These are phyloP conservation scores for Neurospora tetraspora DNA, from an alignment of 495 filamentous ascomycete genomes.

Conservation along the genomic window DNA sequence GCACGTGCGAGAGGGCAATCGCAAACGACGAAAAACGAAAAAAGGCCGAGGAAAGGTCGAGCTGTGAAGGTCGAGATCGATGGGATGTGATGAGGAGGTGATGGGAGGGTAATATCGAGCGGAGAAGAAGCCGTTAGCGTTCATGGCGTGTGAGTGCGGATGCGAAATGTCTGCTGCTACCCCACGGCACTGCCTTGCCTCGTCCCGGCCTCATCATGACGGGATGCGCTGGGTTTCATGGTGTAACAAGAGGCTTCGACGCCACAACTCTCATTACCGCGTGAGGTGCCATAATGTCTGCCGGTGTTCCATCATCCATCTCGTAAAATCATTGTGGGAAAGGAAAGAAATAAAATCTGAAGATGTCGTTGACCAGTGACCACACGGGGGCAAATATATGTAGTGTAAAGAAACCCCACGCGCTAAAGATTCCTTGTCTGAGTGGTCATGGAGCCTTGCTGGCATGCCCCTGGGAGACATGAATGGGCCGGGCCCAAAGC, in stretches of 20 bases:
- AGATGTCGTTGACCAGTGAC: neutral
- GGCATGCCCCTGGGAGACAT: neutral
- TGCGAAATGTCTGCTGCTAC: neutral
- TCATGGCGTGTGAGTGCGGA: neutral
- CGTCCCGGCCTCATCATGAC: neutral
- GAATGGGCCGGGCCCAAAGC: neutral
- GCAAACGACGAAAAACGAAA: neutral
- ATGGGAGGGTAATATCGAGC: neutral
- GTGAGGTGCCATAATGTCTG: neutral
- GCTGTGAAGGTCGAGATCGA: neutral
- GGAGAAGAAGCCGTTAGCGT: neutral
- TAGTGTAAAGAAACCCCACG: neutral
- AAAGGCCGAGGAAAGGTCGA: neutral
- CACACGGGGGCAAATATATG: neutral
- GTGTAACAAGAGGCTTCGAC: neutral
- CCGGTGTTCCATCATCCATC: neutral
- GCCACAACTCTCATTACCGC: neutral
- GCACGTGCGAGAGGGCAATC: neutral
- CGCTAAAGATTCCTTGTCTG: neutral
- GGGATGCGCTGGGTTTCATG: neutral
- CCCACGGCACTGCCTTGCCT: neutral
- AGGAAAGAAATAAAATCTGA: neutral
- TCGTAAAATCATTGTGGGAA: neutral
- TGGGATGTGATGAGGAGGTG: neutral
- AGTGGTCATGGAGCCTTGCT: neutral